Base-by-base conservation (phyloP, 495 filamentous ascomycete genomes). In the Friedmanniomyces endolithicus region DNA sequence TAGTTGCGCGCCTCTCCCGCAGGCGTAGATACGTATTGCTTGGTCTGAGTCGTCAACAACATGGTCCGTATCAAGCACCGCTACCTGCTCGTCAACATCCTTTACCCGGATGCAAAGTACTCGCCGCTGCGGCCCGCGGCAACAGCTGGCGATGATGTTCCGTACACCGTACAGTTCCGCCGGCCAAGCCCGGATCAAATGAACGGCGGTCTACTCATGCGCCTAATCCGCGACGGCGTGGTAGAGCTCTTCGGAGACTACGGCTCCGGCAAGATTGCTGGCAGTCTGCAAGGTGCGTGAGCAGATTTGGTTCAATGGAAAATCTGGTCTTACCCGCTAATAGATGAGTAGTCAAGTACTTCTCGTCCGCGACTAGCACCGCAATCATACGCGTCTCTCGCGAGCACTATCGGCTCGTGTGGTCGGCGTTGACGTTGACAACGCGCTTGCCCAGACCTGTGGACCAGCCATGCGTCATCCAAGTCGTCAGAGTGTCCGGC, bases 21-120 rank as follows among this genome's bases (percentile, higher is more conserved):
- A 19, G 16, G 17, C 12, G 4, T 19, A 41, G 14, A 2, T 6
- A n/a, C n/a, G n/a, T n/a, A n/a, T n/a, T 14, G 3, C 14, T 2
- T 41, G 37, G 37, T 4, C 12, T 41, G 37, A 41, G 37, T 35
- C 14, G 17, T 35, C 47, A 1, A 17, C 25, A 50, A 33, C 47
- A 98, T 98, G 92, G 92, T 97, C 56, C 88, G 92, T 64, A 73
- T 95, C 59, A 98, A 98, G 73, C 80, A 92, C 68, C 85, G 92
- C 55, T 98, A 98, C 66, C 82, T 98, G 37, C 79, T 97, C 29
- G 77, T 96, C 50, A 83, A 89, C 67, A 88, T 96, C 63, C 78
- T 96, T 54, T 96, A 96, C 68, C 87, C 90, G 6, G 29, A 68
- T 66, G 11, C 53, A 60, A 67, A 40, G 47, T 64, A 34, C 11